Base-by-base conservation (phyloP, 495 filamentous ascomycete species). In the Penicillium ochrochloron region DNA sequence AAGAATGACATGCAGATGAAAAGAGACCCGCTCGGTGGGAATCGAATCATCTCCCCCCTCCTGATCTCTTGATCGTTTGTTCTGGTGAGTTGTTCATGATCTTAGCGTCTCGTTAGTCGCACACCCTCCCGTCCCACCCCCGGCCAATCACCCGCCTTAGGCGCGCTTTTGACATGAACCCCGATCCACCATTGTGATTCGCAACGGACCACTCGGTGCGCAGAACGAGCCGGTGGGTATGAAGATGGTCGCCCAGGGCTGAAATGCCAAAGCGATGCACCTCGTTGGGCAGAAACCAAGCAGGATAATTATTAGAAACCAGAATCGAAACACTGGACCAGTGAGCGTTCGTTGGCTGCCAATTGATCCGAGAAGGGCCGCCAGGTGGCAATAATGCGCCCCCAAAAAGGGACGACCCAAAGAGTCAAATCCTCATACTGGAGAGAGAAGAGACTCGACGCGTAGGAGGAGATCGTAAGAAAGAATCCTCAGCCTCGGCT, bases 41-140 rank as follows among this genome's bases (percentile, higher is more conserved):
- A 48, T 19, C 44, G 56, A 58, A 48, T 19, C 44, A 48, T 48
- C 44, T 37, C 50, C 50, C 52, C 62, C 41, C 52, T 21, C 48
- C 14, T 52, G 48, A 52, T 52, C 48, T 12, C 25, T 52, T 50
- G 46, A 50, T 50, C 46, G 17, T 14, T 50, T 50, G 46, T 27
- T 50, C 48, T 52, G 15, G 14, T 52, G 23, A 6, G 48, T 31
- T n/a, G 48, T 52, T 52, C 14, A 17, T 62, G 61, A 67, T 64
- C 62, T 60, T 64, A 67, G 61, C 52, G 68, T 25, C 53, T 65
- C n/a, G 17, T 54, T 67, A 64, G 65, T 62, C 44, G 59, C 61
- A 66, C 64, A 62, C 55, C 60, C 48, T 66, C 55, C 64, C 59
- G 64, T 63, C 48, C 34, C 62, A 62, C 58, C 62, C 41, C 61